Evolutionary conservation across 129 eudicot genomes (phyloP), one percentile per base, ranked within the genome.

Genomic region (Flaveria trinervia): DNA sequence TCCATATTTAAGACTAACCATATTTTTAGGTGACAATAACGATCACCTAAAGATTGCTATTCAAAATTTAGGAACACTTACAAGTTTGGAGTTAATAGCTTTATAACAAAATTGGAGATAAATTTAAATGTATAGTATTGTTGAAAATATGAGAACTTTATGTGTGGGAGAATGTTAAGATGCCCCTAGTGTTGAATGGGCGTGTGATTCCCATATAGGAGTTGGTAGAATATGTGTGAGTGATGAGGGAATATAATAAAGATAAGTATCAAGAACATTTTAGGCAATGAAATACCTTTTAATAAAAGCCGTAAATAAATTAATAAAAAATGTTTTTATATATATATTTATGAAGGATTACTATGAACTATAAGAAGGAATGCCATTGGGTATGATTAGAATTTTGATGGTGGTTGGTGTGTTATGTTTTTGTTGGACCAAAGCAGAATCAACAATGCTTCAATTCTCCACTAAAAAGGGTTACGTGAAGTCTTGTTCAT

Each of bases 401-500:
- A 45, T 9, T 10, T 56, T 55, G n/a, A 77, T 68, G 81, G 43
- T 68, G 81, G 69, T 54, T 62, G 4, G 7, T 23, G 45, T 72
- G 83, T 68, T 50, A 65, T 72, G 69, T 74, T 73, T 65, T 73
- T 65, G 75, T 69, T 80, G 84, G 79, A 60, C 79, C 60, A 73
- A 80, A 80, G 66, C 33, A 54, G 79, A 73, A 73, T 67, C 79
- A 66, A 18, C 69, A 26, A 43, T 17, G n/a, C 68, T 73, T 65
- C 51, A 51, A 65, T 73, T 79, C 74, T 79, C 79, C 79, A 66
- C 77, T 65, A 52, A 73, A 73, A 73, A 73, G 67, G 59, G 44
- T 17, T 26, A 44, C 18, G 70, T 54, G 49, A 80, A 12, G 75
- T 80, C 83, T 45, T 73, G 41, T 73, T 55, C 79, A 26, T 79